Evolutionary conservation across 306 rosid species (phyloP), one percentile per base, ranked within the genome.

Genomic region (Leucaena leucocephala): DNA sequence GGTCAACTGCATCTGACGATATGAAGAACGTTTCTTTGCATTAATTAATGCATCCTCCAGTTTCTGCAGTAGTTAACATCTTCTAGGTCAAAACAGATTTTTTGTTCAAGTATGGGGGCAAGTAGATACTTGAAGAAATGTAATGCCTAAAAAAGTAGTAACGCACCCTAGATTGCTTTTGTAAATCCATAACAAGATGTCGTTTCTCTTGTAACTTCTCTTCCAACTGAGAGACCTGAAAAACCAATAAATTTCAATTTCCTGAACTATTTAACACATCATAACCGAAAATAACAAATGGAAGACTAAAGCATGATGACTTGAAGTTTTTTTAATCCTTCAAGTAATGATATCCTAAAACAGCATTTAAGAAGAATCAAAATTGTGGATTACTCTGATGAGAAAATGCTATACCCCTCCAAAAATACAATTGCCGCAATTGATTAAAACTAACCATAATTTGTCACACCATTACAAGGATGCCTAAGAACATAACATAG

Each of bases 11-110:
- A 36, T 77, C 84, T 90, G 94, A 52, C 79, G 90, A 84, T 83
- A 78, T 33, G 92, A 87, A 86, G 96, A 13, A 76, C 81, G 86
- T 78, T 90, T 95, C 92, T 93, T 95, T 10, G 91, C 90, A 85
- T 78, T 82, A 79, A 89, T 83, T 86, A 95, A 85, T 9, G 91
- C 91, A 73, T 95, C 99, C 90, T 93, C 98, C 84, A 95, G 82
- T 84, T 91, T 91, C 99, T 93, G 94, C 78, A 82, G 74, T 43
- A 43, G 73, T 43, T 19, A 74, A 67, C 16, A 78, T 54, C 77
- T 78, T 84, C 61, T 70, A 64, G 74, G 77, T 71, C 73, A 88
- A 68, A 45, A 49, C 21, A 52, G 22, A 43, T 50, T 59, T 77
- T 82, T 19, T 65, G 7, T 69, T 27, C 75, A 68, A 67, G 36